Percentiles rank a stretch among this genome's conserved stretches.
Conservation (phyloP, 106 monocot species). For the Iris macrosiphon region DNA sequence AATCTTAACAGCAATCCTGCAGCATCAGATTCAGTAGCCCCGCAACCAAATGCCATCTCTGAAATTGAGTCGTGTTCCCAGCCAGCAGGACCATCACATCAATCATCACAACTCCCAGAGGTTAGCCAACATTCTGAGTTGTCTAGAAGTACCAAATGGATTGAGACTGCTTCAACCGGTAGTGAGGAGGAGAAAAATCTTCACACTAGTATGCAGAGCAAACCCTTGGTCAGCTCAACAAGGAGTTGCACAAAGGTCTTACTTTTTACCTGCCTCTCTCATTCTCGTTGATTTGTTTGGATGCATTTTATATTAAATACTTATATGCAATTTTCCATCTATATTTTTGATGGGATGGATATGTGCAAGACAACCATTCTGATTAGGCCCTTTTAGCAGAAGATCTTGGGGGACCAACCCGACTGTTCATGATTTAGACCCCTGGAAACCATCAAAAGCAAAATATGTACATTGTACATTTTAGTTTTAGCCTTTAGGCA, state of each 20-base stretch:
- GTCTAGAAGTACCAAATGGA: constrained; percentile 17
- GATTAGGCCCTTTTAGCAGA: too few species aligned
- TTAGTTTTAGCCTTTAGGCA: too few species aligned
- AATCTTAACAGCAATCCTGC: constrained; percentile 34
- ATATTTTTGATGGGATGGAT: background rate
- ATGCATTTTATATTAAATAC: too few species aligned
- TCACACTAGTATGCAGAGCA: constrained; percentile 20
- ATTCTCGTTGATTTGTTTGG: too few species aligned
- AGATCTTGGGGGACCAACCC: too few species aligned
- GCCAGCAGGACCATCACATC: constrained; percentile 8
- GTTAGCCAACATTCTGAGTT: constrained; percentile 25
- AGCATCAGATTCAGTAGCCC: constrained; percentile 9
- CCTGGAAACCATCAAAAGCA: too few species aligned
- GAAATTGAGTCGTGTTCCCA: constrained; percentile 15
- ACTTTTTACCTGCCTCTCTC: background rate
- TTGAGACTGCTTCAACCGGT: constrained; percentile 12
- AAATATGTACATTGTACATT: too few species aligned
- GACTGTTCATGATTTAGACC: too few species aligned
- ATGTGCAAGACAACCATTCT: too few species aligned
- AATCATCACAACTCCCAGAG: constrained; percentile 17
- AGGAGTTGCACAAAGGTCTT: constrained; percentile 79
- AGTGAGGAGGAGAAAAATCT: constrained; percentile 26
- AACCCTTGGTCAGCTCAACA: constrained; percentile 29
- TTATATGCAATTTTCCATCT: too few species aligned
- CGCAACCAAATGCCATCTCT: constrained; percentile 10